Evolutionary conservation across 1,284 basidiomycete genomes (phyloP).

Genomic region (Pascua sp.): DNA sequence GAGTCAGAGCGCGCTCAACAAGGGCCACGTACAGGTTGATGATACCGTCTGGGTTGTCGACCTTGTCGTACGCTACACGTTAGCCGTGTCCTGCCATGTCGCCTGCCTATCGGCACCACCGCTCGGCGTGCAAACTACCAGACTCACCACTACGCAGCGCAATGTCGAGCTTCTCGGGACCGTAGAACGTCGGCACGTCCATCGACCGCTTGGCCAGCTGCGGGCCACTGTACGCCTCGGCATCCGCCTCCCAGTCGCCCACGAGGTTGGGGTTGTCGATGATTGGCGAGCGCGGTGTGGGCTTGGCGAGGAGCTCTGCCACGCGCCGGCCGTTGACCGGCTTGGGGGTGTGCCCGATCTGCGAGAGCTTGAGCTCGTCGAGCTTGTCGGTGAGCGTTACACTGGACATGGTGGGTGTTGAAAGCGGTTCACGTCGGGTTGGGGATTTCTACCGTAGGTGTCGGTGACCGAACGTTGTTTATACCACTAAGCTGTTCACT

Average conservation of each 20-base stretch:
- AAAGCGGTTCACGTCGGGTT: no score
- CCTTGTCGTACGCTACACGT: constrained; percentile 11
- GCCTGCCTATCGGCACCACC: neutral
- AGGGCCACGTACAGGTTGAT: constrained; percentile 12
- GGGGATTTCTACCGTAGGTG: no score
- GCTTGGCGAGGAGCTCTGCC: no score
- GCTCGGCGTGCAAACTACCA: neutral
- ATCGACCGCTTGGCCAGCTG: constrained; percentile 6
- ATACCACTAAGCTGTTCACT: no score
- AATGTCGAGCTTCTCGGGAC: constrained; percentile 12
- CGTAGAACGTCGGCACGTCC: neutral
- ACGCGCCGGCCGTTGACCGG: neutral
- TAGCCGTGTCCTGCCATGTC: neutral
- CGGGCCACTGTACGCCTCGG: constrained; percentile 8
- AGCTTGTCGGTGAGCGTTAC: neutral
- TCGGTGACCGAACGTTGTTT: no score
- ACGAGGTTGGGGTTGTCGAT: constrained; percentile 4
- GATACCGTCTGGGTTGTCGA: constrained; percentile 10
- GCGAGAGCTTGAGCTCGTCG: neutral
- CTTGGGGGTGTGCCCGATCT: neutral
- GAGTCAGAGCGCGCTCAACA: neutral
- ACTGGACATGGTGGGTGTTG: no score
- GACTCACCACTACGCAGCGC: constrained; percentile 11
- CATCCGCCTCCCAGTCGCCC: constrained; percentile 12
- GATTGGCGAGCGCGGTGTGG: no score